Evolutionary conservation across 208 protist species (phyloP), one percentile per base, ranked within the genome.

Genomic region (Leishmania mexicana): DNA sequence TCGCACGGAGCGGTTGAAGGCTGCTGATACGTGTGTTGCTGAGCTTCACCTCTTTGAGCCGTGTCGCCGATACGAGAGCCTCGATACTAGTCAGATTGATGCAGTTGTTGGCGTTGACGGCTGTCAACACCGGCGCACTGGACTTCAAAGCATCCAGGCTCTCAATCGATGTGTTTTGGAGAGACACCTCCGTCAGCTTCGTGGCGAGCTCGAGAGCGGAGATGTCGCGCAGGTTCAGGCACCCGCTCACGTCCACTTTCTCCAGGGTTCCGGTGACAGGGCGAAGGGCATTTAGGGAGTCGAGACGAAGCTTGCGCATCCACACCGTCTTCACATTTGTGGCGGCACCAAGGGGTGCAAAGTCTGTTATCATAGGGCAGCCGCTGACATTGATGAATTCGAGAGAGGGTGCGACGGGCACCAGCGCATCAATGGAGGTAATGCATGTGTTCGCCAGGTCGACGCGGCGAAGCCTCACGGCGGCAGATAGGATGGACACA

Each of bases 221-320:
- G 53, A 77, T 57, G 38, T 82, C 60, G n/a, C 71, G 54, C 1
- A 82, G 79, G 47, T 77, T 82, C 35, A 77, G 58, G 45, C 79
- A 77, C 3, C 79, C 58, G 35, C 79, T 70, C 2, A 77, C 38
- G 28, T 77, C 79, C 31, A 82, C 28, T 35, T 71, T 42, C 19
- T 77, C 71, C 72, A 77, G n/a, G 11, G 54, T 24, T 31, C 28
- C 13, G 1, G 57, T 40, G n/a, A 35, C 28, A 38, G 21, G 40
- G 42, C 42, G 40, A 1, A 82, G 49, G 3, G 40, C 71, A 24
- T 77, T 42, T 24, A 82, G 70, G 15, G 54, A 57, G 19, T 40
- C 45, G 1, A 82, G 40, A 51, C 47, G 40, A n/a, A 62, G 75
- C 13, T 62, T 53, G 10, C 58, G 42, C 70, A 82, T 24, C 40